These are phyloP conservation scores for Emergomyces orientalis DNA, from an alignment of 2,329 filamentous ascomycete species.

Conservation along the genomic window DNA sequence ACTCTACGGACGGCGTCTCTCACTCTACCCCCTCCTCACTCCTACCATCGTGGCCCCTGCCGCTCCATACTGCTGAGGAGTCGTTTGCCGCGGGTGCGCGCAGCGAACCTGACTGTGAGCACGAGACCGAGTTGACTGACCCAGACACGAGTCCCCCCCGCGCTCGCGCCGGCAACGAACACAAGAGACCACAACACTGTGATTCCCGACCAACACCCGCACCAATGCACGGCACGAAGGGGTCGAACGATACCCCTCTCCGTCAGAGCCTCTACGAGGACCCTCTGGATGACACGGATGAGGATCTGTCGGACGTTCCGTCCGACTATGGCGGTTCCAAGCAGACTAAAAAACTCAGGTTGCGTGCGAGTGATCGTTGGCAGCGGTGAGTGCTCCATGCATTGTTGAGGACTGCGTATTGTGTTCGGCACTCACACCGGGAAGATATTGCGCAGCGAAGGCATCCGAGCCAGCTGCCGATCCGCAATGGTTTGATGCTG, in stretches of 20 bases:
- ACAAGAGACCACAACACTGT: slow-evolving; percentile 6
- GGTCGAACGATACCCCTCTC: not conserved
- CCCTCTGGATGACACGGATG: slow-evolving; percentile 18
- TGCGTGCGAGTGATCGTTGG: slow-evolving; percentile 15
- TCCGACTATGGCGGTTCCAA: slow-evolving; percentile 17
- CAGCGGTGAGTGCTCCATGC: slow-evolving; percentile 12
- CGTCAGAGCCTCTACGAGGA: slow-evolving; percentile 13
- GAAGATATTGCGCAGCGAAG: slow-evolving; percentile 18
- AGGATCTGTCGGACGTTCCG: slow-evolving; percentile 18
- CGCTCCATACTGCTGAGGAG: not conserved
- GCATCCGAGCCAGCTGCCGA: slow-evolving; percentile 14
- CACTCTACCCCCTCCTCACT: not conserved
- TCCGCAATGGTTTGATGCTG: slow-evolving; percentile 16
- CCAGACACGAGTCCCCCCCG: slow-evolving; percentile 8
- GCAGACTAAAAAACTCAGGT: slow-evolving; percentile 16
- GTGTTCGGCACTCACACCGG: slow-evolving; percentile 4
- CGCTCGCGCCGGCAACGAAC: slow-evolving; percentile 5
- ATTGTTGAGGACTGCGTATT: not conserved
- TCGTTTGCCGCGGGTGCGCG: not conserved
- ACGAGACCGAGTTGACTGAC: slow-evolving; percentile 15
- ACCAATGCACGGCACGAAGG: slow-evolving; percentile 3
- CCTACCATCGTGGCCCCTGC: not conserved
- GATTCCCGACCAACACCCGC: slow-evolving; percentile 4
- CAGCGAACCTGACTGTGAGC: not conserved
- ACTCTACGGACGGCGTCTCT: not conserved